Percentiles rank a stretch among this genome's conserved stretches.
These are phyloP conservation scores for Pneumocystis jirovecii DNA, from an alignment of 1,139 yeast genomes.

Conservation along the genomic window DNA sequence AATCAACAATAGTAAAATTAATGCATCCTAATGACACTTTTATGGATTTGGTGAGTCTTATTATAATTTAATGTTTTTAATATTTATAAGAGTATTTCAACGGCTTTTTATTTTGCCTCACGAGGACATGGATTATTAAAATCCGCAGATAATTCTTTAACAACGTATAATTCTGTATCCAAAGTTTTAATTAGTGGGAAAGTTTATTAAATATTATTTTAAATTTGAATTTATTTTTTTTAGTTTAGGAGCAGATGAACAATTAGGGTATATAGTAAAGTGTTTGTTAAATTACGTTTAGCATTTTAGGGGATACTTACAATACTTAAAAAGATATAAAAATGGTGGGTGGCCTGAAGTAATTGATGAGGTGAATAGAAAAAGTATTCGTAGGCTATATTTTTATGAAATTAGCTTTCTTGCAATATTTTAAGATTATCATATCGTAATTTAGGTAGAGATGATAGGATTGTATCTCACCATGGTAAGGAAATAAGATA, in stretches of 20 bases:
- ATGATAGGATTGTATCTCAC: slow-evolving; percentile 67
- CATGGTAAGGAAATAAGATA: slow-evolving; percentile 89
- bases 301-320: slow-evolving; percentile 52
- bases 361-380: slow-evolving; percentile 38
- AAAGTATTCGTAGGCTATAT: background rate
- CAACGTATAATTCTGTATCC: slow-evolving; percentile 11
- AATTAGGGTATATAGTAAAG: slow-evolving; percentile 33
- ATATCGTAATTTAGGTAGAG: slow-evolving; percentile 71
- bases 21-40: slow-evolving; percentile 80
- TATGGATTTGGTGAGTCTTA: slow-evolving; percentile 61
- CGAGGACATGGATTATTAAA: slow-evolving; percentile 32
- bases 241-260: slow-evolving; percentile 96
- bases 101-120: slow-evolving; percentile 87
- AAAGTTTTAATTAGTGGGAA: slow-evolving; percentile 9
- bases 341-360: slow-evolving; percentile 26
- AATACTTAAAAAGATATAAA: slow-evolving; percentile 39
- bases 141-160: background rate
- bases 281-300: background rate
- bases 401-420: background rate
- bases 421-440: slow-evolving; percentile 61
- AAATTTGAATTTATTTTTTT: slow-evolving; percentile 58
- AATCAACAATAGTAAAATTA: slow-evolving; percentile 40
- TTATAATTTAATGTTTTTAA: background rate
- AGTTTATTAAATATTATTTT: slow-evolving; percentile 30
- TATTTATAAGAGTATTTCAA: slow-evolving; percentile 39